These are phyloP conservation scores for Cyclanthera cordifolia DNA, from an alignment of 306 rosid species.

Conservation along the genomic window DNA sequence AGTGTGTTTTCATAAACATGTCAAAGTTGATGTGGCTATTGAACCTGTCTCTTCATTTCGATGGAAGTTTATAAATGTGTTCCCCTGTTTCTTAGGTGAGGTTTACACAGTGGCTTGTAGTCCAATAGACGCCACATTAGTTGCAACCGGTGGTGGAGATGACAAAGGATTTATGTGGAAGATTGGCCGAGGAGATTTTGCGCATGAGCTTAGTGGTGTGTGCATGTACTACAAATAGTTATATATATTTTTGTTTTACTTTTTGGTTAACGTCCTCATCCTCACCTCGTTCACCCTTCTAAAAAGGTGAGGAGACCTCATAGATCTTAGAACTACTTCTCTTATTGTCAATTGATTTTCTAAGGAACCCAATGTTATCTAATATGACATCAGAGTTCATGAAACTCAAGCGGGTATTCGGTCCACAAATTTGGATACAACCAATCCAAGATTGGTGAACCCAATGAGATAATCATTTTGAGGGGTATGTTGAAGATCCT, in stretches of 20 bases:
- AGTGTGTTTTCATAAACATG: not conserved
- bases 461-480: too few relatives aligned
- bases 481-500: too few relatives aligned
- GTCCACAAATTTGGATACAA: too few relatives aligned
- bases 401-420: too few relatives aligned
- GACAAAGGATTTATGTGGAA: constrained; percentile 85
- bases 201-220: constrained; percentile 66
- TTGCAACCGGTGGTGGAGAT: constrained; percentile 84
- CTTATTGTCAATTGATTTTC: too few relatives aligned
- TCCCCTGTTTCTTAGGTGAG: constrained; percentile 38
- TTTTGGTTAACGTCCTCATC: too few relatives aligned
- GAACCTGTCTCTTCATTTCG: not conserved
- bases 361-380: too few relatives aligned
- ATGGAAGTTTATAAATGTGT: not conserved
- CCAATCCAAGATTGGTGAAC: too few relatives aligned
- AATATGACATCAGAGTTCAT: too few relatives aligned
- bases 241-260: not conserved
- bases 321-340: too few relatives aligned
- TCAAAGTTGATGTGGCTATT: not conserved
- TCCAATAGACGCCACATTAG: constrained; percentile 57
- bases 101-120: constrained; percentile 67
- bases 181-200: constrained; percentile 72
- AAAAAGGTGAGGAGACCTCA: too few relatives aligned
- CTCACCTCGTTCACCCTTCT: too few relatives aligned
- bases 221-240: not conserved